Base-by-base conservation (phyloP, 2,329 filamentous ascomycete genomes). In the Magnaporthiopsis incrustans region DNA sequence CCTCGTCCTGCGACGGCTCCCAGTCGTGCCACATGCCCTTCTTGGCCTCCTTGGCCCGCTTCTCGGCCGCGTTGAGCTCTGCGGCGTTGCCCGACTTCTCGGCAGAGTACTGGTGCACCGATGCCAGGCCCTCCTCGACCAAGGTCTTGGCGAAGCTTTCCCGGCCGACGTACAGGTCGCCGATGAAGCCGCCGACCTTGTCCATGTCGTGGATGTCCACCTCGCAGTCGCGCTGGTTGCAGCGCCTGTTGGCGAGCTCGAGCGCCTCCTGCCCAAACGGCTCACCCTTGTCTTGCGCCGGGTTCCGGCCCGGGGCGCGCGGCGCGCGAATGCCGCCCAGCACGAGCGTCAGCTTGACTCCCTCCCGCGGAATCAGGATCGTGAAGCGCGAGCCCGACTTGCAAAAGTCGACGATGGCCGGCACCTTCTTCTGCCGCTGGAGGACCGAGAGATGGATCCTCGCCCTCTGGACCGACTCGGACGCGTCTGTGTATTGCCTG, bases 161-260 rank as follows among this genome's bases (percentile, higher is more conserved):
- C 63, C 93, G 90, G 81, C 92, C 94, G 75, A 99, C 85, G 76
- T 92, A 97, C 30, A 99, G 82, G 18, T 92, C 91, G 64, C 95
- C 95, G 69, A 99, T 98, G 81, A 99, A 99, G 53, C 95, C 95
- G 71, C 95, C 95, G 32, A 95, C 89, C 82, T 97, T 98, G 82
- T 99, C 95, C 69, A 92, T 90, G 71, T 93, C 92, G 75, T 97
- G 88, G 26, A 99, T 89, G 71, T 99, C 93, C 65, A 99, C 91
- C 77, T 98, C 94, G 61, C 95, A 93, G 76, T 99, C 95, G 64
- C 95, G 89, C 80, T 99, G 95, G 81, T 92, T 90, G 78, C 90
- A 92, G 65, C 93, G 87, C 71, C 86, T 89, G 77, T 91, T 92
- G 61, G 94, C 93, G 69, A 98, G 88, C 62, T 99, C 94, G 67